Evolutionary conservation across 2,329 filamentous ascomycete genomes (phyloP), one percentile per base, ranked within the genome.

Genomic region (Clarireedia hainanense): DNA sequence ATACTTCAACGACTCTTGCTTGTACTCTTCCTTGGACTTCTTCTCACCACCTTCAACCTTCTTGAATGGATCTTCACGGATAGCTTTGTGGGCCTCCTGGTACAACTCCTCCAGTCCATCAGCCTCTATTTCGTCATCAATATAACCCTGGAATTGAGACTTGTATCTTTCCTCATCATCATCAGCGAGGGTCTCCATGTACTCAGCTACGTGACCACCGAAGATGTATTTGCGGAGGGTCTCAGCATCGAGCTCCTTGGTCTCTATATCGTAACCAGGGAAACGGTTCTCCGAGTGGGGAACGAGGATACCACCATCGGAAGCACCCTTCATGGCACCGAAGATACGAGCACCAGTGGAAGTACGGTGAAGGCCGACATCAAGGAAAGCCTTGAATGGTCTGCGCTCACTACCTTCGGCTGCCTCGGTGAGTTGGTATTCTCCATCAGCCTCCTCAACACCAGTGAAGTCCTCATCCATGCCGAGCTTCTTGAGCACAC

Each of bases 81-180:
- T 99, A 73, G 88, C 86, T 76, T 88, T 86, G 85, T 99, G 94
- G 64, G 91, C 94, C 74, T 96, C 90, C 61, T 81, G 75, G 84
- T 97, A 99, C 68, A 97, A 75, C 72, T 99, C 94, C 89, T 99
- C 94, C 59, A 99, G 84, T 70, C 88, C 90, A 71, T 96, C 94
- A 63, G 94, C 91, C 81, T 97, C 92, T 65, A 99, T 76, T 69
- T 96, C 94, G 73, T 95, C 90, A 65, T 99, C 92, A 68, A 96
- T 88, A 84, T 99, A 99, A 79, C 94, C 87, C 76, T 85, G 81
- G 88, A 99, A 99, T 83, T 99, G 94, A 69, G 84, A 85, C 84
- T 92, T 92, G 89, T 90, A 99, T 74, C 94, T 91, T 85, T 99
- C 94, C 88, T 99, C 94, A 73, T 99, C 94, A 74, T 99, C 94